Percentiles rank a stretch among this genome's conserved stretches.
phyloP scores from a whole-genome alignment of 257 asterid genomes.

The Ajuga chamaepitys region DNA sequence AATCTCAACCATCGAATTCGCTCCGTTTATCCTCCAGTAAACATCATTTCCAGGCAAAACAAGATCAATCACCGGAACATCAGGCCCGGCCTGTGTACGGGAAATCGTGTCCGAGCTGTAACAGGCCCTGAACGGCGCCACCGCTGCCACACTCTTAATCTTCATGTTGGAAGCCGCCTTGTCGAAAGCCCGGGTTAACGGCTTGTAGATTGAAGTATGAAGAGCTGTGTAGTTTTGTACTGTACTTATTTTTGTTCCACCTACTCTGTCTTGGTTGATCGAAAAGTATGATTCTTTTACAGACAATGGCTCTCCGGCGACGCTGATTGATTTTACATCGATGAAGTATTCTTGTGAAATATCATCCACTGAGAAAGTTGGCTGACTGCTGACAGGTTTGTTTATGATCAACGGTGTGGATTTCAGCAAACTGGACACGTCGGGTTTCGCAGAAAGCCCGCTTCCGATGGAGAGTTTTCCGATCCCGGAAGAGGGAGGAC shows the following conservation, averaged over 20 bases:
- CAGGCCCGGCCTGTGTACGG: conserved; percentile 28
- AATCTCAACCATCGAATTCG: conserved; percentile 42
- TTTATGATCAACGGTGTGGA: conserved; percentile 31
- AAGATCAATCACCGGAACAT: conserved; percentile 36
- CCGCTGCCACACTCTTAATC: conserved; percentile 33
- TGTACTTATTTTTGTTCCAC: conserved; percentile 58
- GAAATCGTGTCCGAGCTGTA: conserved; percentile 29
- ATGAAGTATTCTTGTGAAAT: conserved; percentile 51
- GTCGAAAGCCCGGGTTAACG: conserved; percentile 31
- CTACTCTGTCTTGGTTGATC: conserved; percentile 30
- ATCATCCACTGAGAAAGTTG: conserved; percentile 15
- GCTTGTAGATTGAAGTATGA: conserved; percentile 33
- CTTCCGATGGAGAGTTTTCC: conserved; percentile 26
- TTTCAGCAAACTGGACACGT: background rate
- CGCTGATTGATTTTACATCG: conserved; percentile 30
- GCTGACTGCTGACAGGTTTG: conserved; percentile 24
- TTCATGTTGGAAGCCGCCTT: conserved; percentile 27
- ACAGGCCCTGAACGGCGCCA: conserved; percentile 48
- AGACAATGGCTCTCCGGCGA: conserved; percentile 20
- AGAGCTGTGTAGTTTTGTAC: conserved; percentile 31
- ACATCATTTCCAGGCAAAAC: conserved; percentile 34
- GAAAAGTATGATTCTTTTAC: conserved; percentile 30
- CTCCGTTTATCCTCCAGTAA: conserved; percentile 35
- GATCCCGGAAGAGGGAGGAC: conserved; percentile 23
- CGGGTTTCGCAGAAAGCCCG: background rate